Conservation (phyloP, 1,284 basidiomycete genomes). For the Heliocybe sulcata region DNA sequence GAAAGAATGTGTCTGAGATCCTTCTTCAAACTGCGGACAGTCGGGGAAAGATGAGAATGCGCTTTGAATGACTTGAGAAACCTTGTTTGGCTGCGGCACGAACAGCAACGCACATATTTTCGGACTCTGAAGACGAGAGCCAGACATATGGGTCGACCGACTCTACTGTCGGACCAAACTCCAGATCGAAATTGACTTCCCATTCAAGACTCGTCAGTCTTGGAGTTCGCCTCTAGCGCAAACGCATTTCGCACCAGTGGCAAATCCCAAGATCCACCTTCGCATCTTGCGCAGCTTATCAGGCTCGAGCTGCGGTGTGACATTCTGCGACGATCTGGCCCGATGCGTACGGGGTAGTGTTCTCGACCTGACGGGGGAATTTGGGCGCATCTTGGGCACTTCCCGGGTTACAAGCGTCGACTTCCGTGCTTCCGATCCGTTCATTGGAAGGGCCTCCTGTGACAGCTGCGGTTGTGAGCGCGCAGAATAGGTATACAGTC, state of each 20-base stretch:
- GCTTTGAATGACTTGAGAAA: constrained; percentile 30
- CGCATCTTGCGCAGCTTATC: constrained; percentile 46
- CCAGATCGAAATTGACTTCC: constrained; percentile 82
- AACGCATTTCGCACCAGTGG: constrained; percentile 46
- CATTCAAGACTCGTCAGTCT: constrained; percentile 8
- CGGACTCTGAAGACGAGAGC: constrained; percentile 60
- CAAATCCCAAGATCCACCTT: constrained; percentile 76
- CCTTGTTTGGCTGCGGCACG: background rate
- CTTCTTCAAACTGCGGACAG: constrained; percentile 74
- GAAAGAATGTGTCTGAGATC: constrained; percentile 69
- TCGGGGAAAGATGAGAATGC: constrained; percentile 96
- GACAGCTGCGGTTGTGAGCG: background rate
- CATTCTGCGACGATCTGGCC: constrained; percentile 4
- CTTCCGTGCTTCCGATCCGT: background rate
- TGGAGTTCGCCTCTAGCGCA: background rate
- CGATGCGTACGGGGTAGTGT: constrained; percentile 7
- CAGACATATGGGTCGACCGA: constrained; percentile 59
- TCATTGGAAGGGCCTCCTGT: background rate
- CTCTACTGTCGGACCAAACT: constrained; percentile 79
- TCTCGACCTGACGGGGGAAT: background rate
- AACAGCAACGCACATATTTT: constrained; percentile 69
- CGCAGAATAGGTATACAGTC: constrained; percentile 18
- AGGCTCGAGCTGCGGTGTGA: constrained; percentile 26
- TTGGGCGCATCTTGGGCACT: background rate
- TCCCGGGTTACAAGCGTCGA: background rate